Evolutionary conservation across 768 basidiomycete species (phyloP).

Genomic region (Podaxis sp.): DNA sequence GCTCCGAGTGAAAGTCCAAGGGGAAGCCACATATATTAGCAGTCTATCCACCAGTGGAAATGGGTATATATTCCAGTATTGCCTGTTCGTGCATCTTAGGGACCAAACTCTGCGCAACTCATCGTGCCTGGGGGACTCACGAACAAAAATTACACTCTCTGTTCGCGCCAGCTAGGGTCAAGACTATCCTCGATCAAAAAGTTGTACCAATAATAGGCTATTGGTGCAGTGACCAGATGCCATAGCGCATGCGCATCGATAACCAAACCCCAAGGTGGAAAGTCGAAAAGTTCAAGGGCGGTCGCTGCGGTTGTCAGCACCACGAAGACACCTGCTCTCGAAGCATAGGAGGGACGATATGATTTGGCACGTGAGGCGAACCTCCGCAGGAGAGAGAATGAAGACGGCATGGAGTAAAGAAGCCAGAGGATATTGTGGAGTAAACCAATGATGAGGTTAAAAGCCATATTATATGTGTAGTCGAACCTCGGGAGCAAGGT

Average conservation of each 20-base stretch:
- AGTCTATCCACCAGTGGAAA: background rate
- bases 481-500: constrained; percentile 75
- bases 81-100: background rate
- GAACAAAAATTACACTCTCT: constrained; percentile 18
- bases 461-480: constrained; percentile 90
- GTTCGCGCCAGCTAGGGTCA: constrained; percentile 62
- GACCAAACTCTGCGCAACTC: too few relatives aligned
- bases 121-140: background rate
- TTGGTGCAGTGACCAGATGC: constrained; percentile 82
- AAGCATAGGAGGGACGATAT: constrained; percentile 54
- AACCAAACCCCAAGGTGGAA: constrained; percentile 69
- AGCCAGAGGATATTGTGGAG: constrained; percentile 82
- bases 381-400: constrained; percentile 42
- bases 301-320: constrained; percentile 70
- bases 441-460: constrained; percentile 75
- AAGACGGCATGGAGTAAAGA: constrained; percentile 56
- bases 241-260: constrained; percentile 92
- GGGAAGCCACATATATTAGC: too few relatives aligned
- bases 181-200: constrained; percentile 73
- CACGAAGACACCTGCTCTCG: constrained; percentile 57
- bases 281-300: constrained; percentile 85
- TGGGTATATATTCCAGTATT: background rate
- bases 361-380: constrained; percentile 50
- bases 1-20: too few relatives aligned
- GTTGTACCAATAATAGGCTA: constrained; percentile 80